Percentiles rank a stretch among this genome's conserved stretches.
Evolutionary conservation across 2,329 filamentous ascomycete species (phyloP).

Genomic region (Aspergillus fructus): DNA sequence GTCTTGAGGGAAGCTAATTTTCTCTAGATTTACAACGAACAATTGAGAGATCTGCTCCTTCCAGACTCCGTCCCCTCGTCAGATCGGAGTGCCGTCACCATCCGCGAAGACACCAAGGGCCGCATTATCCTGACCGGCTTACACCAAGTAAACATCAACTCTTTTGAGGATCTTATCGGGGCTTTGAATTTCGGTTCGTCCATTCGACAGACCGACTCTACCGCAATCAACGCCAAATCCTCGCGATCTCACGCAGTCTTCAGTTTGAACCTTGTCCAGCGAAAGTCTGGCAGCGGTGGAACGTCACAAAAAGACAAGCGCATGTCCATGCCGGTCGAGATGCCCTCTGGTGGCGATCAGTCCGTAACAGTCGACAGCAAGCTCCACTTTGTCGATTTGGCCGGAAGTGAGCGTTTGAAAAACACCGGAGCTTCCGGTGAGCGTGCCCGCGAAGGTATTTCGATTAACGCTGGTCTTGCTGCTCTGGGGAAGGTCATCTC

Average conservation of each 20-base stretch:
- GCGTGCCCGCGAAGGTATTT: slow-evolving; percentile 91
- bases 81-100: slow-evolving; percentile 79
- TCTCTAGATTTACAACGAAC: slow-evolving; percentile 89
- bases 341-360: slow-evolving; percentile 61
- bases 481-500: slow-evolving; percentile 97
- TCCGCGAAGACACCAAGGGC: slow-evolving; percentile 90
- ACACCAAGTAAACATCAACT: slow-evolving; percentile 83
- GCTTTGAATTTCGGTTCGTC: slow-evolving; percentile 89
- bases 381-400: slow-evolving; percentile 95
- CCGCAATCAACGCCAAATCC: slow-evolving; percentile 95
- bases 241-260: slow-evolving; percentile 98
- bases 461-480: slow-evolving; percentile 93
- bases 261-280: slow-evolving; percentile 85
- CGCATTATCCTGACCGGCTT: slow-evolving; percentile 92
- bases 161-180: slow-evolving; percentile 83
- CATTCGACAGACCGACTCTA: slow-evolving; percentile 94
- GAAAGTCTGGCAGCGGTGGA: slow-evolving; percentile 54
- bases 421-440: slow-evolving; percentile 96
- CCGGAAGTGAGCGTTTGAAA: slow-evolving; percentile 93
- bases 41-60: slow-evolving; percentile 83
- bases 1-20: neutral
- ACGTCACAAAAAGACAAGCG: slow-evolving; percentile 72
- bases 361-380: slow-evolving; percentile 94
- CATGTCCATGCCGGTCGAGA: slow-evolving; percentile 80
- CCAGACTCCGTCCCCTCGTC: slow-evolving; percentile 67